Evolutionary conservation across 306 rosid species (phyloP).

Genomic region (Arachis stenosperma): DNA sequence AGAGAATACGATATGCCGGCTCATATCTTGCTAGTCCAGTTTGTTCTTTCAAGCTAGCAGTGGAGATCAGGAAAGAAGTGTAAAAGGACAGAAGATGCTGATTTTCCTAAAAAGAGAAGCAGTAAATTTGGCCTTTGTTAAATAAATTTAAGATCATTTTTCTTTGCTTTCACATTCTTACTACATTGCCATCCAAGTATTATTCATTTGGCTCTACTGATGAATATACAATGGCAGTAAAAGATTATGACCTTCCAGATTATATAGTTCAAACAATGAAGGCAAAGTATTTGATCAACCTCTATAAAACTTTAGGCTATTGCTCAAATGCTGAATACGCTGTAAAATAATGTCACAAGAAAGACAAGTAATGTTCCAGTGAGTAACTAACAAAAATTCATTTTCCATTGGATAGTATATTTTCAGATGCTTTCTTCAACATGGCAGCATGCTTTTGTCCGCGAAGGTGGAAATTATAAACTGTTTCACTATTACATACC

Average conservation of each 20-base stretch:
- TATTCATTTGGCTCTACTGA: too few relatives aligned
- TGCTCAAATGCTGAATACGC: conserved; percentile 16
- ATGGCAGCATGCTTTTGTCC: conserved; percentile 55
- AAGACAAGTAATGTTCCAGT: background rate
- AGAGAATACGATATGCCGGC: too few relatives aligned
- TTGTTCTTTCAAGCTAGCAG: too few relatives aligned
- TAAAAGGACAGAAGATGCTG: too few relatives aligned
- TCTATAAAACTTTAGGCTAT: background rate
- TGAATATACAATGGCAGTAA: background rate
- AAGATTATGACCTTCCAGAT: conserved; percentile 2
- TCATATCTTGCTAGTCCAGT: too few relatives aligned
- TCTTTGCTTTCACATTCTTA: too few relatives aligned
- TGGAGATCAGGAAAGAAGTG: too few relatives aligned
- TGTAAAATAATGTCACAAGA: conserved; percentile 2
- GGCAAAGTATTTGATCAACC: background rate
- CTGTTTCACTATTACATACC: conserved; percentile 52
- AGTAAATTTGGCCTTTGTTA: too few relatives aligned
- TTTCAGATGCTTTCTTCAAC: conserved; percentile 43
- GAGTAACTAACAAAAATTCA: conserved; percentile 5
- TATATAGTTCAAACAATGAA: background rate
- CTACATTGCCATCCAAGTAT: too few relatives aligned
- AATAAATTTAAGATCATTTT: too few relatives aligned
- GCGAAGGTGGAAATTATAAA: conserved; percentile 47
- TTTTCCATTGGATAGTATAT: conserved; percentile 14
- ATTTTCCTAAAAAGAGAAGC: too few relatives aligned